A percentile compares a stretch with the other conserved stretches of the same genome.
phyloP scores from a whole-genome alignment of 495 filamentous ascomycete genomes.

The Penicillium bovifimosum region DNA sequence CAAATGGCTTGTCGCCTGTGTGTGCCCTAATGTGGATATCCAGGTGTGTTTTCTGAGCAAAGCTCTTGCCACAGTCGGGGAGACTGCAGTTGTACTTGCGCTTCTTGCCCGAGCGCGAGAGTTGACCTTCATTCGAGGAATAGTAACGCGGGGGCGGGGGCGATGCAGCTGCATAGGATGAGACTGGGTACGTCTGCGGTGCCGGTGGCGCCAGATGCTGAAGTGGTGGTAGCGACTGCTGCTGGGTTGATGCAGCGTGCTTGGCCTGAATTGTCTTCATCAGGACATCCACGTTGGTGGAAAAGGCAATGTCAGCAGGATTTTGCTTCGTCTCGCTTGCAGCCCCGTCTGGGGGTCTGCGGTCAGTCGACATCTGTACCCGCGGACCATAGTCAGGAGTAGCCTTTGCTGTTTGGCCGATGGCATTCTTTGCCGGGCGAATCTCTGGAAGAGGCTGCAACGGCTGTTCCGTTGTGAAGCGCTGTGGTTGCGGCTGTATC shows the following conservation, averaged over 20 bases:
- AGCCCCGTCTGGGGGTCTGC: constrained; percentile 1
- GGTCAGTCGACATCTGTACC: constrained; percentile 1
- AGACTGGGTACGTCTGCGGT: constrained; percentile 18
- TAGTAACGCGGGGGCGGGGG: constrained; percentile 19
- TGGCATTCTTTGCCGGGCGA: constrained; percentile 39
- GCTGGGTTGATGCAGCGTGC: constrained; percentile 20
- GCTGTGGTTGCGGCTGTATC: constrained; percentile 24
- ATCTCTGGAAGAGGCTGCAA: constrained; percentile 35
- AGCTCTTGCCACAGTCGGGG: constrained; percentile 71
- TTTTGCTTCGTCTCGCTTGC: constrained; percentile 13
- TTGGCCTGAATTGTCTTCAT: constrained; percentile 90
- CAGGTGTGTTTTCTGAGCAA: constrained; percentile 88
- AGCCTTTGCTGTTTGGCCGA: constrained; percentile 26
- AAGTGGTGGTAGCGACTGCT: constrained; percentile 33
- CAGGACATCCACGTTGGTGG: constrained; percentile 80
- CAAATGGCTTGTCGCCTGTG: constrained; percentile 87
- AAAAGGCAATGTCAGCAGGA: constrained; percentile 53
- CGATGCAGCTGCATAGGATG: constrained; percentile 22
- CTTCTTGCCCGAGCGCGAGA: constrained; percentile 34
- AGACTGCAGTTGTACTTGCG: constrained; percentile 68
- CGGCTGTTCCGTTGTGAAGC: constrained; percentile 30
- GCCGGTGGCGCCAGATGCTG: constrained; percentile 30
- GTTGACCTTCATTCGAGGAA: constrained; percentile 25
- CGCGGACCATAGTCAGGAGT: constrained; percentile 12
- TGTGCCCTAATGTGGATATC: constrained; percentile 89